Percentiles rank a stretch among this genome's conserved stretches.
Evolutionary conservation across 2,329 filamentous ascomycete genomes (phyloP).

Genomic region (Colletotrichum acutatum): DNA sequence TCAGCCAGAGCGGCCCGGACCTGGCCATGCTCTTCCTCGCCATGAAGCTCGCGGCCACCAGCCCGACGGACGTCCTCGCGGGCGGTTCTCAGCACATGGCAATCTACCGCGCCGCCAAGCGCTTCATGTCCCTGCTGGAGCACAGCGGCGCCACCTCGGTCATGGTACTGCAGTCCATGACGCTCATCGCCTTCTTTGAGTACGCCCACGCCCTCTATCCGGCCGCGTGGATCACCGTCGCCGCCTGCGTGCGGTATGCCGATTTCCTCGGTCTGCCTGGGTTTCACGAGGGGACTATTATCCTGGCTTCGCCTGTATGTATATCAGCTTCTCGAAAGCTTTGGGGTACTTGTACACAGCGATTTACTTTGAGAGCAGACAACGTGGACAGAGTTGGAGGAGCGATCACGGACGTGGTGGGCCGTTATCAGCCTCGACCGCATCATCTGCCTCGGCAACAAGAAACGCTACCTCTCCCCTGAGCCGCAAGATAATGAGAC

Average conservation of each 20-base stretch:
- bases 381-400: conserved; percentile 60
- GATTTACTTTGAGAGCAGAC: conserved; percentile 39
- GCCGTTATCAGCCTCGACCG: conserved; percentile 56
- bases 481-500: conserved; percentile 39
- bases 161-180: conserved; percentile 55
- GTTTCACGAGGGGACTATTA: conserved; percentile 46
- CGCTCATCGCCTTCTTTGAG: conserved; percentile 60
- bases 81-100: conserved; percentile 44
- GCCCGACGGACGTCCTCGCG: conserved; percentile 47
- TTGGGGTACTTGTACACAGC: neutral
- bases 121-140: conserved; percentile 54
- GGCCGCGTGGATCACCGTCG: conserved; percentile 59
- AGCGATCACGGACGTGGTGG: conserved; percentile 60
- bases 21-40: conserved; percentile 58
- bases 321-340: neutral
- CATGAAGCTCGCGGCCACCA: conserved; percentile 58
- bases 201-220: conserved; percentile 61
- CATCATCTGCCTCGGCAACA: conserved; percentile 28
- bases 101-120: conserved; percentile 55
- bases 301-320: conserved; percentile 50
- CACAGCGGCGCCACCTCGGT: conserved; percentile 53
- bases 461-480: conserved; percentile 37
- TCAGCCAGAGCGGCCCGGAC: conserved; percentile 57
- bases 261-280: conserved; percentile 56
- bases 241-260: conserved; percentile 55